These are phyloP conservation scores for Clonostachys solani DNA, from an alignment of 2,329 filamentous ascomycete species.

Conservation along the genomic window DNA sequence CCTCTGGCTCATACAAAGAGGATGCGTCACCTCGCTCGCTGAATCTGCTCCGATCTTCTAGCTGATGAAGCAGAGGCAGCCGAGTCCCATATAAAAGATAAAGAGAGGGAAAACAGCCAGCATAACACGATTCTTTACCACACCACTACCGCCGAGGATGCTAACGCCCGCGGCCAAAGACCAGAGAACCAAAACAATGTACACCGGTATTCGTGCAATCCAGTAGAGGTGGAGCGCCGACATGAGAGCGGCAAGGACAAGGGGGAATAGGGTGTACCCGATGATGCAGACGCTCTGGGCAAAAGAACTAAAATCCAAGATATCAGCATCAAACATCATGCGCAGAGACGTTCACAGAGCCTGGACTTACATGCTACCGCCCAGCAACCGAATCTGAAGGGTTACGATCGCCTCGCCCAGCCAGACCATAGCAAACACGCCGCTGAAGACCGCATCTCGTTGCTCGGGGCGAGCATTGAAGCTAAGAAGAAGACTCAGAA, in stretches of 20 bases:
- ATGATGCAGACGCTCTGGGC: constrained; percentile 98
- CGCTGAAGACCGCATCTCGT: constrained; percentile 86
- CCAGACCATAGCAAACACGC: constrained; percentile 96
- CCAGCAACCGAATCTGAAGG: constrained; percentile 93
- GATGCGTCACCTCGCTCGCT: neutral
- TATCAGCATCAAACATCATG: too few species aligned
- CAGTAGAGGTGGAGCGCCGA: constrained; percentile 77
- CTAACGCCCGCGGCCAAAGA: constrained; percentile 93
- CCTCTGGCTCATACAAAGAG: neutral
- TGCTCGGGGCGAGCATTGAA: constrained; percentile 76
- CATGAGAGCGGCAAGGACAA: constrained; percentile 87
- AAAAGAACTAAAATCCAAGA: constrained; percentile 65
- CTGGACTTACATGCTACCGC: constrained; percentile 85
- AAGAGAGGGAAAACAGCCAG: constrained; percentile 93
- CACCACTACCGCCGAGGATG: constrained; percentile 91
- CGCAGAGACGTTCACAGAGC: too few species aligned
- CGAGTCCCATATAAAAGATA: constrained; percentile 90
- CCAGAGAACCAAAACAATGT: constrained; percentile 85
- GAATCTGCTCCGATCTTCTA: constrained; percentile 32
- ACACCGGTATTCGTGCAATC: constrained; percentile 84
- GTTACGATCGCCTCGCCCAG: constrained; percentile 95
- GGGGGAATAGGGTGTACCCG: constrained; percentile 94
- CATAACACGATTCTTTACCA: constrained; percentile 89
- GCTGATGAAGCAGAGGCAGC: constrained; percentile 96
- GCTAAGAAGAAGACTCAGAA: constrained; percentile 84